Percentiles rank a stretch among this genome's conserved stretches.
Evolutionary conservation across 2,329 filamentous ascomycete genomes (phyloP).

Genomic region (Cercospora citrullina): DNA sequence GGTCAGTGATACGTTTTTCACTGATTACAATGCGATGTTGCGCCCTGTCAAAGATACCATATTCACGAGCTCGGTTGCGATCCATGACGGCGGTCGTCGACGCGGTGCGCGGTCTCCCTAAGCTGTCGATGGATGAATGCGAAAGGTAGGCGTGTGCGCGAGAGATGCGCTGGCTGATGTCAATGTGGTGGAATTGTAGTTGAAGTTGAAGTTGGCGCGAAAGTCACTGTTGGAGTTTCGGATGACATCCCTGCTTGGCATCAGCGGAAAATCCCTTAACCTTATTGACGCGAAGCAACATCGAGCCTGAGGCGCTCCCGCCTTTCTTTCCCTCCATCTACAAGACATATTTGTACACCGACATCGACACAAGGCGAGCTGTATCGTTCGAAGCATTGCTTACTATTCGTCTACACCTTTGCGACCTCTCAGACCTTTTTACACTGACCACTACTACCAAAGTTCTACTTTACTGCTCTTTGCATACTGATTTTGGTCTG

Average conservation of each 20-base stretch:
- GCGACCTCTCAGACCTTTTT: neutral
- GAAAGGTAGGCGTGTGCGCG: neutral
- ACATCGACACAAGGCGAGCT: neutral
- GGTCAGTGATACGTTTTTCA: conserved; percentile 22
- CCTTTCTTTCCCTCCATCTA: neutral
- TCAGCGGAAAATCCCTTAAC: neutral
- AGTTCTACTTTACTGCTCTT: neutral
- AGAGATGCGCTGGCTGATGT: neutral
- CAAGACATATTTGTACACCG: neutral
- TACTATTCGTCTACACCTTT: neutral
- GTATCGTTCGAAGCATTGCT: neutral
- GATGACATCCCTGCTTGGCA: neutral
- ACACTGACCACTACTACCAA: no score
- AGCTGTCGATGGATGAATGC: neutral
- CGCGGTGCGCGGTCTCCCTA: conserved; percentile 43
- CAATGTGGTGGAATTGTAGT: neutral
- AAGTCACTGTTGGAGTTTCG: neutral
- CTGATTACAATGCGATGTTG: conserved; percentile 18
- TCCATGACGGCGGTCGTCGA: conserved; percentile 19
- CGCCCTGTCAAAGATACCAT: conserved; percentile 23
- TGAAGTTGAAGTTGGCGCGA: neutral
- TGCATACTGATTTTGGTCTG: neutral
- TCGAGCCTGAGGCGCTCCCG: neutral
- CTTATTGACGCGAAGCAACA: neutral
- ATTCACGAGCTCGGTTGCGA: conserved; percentile 19